Evolutionary conservation across 2,329 filamentous ascomycete species (phyloP), one percentile per base, ranked within the genome.

Genomic region (Colletotrichum falcatum): DNA sequence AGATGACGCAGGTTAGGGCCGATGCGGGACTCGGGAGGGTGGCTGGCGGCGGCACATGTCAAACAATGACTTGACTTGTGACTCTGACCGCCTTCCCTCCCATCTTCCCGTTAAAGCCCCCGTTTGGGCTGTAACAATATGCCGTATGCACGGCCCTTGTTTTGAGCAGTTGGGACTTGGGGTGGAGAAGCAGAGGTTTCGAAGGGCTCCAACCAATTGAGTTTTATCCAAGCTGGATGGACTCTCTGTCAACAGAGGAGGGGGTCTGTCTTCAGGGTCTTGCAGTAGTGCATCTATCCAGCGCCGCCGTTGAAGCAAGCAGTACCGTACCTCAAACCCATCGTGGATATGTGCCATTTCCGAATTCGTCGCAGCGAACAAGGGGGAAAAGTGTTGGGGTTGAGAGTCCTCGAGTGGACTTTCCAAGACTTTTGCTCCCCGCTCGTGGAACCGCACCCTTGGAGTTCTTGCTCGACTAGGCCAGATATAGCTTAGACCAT

Each of bases 361-460:
- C 68, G 37, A 18, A 48, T 30, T 8, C 26, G 66, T 67, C 23
- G 16, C 44, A 48, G 37, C 56, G 51, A 42, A 35, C 56, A 67
- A 53, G 68, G 67, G 59, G 56, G 28, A 61, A 71, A 71, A 71
- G 65, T 68, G 68, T 71, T 71, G 64, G 68, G 68, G 58, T 71
- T 71, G 64, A 68, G 68, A 51, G 37, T 33, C 46, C 55, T 28
- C 37, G 14, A 61, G 62, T 70, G 62, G 64, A n/a, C 11, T 58
- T 48, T 67, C 28, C 63, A 48, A 70, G 53, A 26, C 64, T 59
- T 39, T 49, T 54, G 44, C 46, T 48, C 51, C 54, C 44, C 68
- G 53, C 37, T 49, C 64, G 65, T 71, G 68, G 68, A 54, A 53
- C 64, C 44, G 46, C 26, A 68, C 68, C 68, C 68, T 67, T 46